Conservation (phyloP, 805 yeast species). For the Candida quercuum region DNA sequence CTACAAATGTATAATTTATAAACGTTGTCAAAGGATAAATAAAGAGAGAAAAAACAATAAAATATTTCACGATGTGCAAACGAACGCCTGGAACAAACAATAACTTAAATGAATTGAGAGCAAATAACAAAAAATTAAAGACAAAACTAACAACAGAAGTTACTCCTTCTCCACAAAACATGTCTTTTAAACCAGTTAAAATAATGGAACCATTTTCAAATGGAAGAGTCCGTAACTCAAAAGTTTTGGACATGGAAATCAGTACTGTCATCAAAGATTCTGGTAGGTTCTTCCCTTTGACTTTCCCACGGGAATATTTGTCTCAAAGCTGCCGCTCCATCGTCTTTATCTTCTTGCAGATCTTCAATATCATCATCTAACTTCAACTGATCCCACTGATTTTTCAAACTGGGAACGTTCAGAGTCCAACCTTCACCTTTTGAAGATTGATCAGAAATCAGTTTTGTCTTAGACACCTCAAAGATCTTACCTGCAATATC, state of each 20-base stretch:
- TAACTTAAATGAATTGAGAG: no score
- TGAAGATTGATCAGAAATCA: slow-evolving; percentile 7
- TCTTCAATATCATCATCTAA: not conserved
- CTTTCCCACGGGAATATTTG: slow-evolving; percentile 25
- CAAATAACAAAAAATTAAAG: no score
- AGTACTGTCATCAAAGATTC: slow-evolving; percentile 12
- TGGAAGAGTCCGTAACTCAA: not conserved
- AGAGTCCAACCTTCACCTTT: slow-evolving; percentile 13
- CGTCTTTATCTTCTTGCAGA: slow-evolving; percentile 1
- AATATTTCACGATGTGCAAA: not conserved
- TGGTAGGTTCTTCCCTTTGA: slow-evolving; percentile 9
- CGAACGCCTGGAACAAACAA: not conserved
- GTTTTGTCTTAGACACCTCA: slow-evolving; percentile 1
- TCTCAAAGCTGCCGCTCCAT: not conserved
- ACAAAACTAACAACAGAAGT: not conserved
- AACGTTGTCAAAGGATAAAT: no score
- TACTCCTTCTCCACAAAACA: no score
- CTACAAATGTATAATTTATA: no score
- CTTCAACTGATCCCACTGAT: slow-evolving; percentile 12
- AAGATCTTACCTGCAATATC: slow-evolving; percentile 12
- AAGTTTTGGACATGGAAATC: slow-evolving; percentile 11
- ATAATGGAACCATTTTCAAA: not conserved
- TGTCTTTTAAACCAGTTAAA: not conserved
- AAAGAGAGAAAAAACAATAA: not conserved
- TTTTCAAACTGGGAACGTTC: slow-evolving; percentile 6